phyloP scores from a whole-genome alignment of 2,329 filamentous ascomycete species.

The Fusarium pseudocircinatum region DNA sequence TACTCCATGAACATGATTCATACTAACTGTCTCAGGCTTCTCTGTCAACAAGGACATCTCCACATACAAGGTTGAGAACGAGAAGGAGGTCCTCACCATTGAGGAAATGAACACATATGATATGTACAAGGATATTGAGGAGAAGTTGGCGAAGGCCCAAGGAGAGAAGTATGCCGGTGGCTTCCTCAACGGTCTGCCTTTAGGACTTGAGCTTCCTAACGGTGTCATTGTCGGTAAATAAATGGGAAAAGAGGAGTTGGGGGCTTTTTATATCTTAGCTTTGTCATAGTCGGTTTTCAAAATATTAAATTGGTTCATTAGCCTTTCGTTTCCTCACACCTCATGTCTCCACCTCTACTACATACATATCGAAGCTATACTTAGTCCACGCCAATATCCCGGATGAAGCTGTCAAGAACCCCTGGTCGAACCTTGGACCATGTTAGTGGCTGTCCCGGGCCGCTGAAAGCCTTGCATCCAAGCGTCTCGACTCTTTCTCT shows the following conservation, averaged over 20 bases:
- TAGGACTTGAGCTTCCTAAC: slow-evolving; percentile 60
- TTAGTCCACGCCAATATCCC: not conserved
- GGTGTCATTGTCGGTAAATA: slow-evolving; percentile 52
- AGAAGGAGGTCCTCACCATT: slow-evolving; percentile 70
- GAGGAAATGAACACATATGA: slow-evolving; percentile 76
- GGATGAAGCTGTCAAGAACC: not conserved
- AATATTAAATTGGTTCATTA: not conserved
- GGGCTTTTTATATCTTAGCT: not conserved
- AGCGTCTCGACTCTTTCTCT: too few species aligned
- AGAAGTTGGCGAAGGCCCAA: slow-evolving; percentile 52
- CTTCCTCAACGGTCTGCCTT: slow-evolving; percentile 56
- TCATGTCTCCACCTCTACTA: rapidly evolving
- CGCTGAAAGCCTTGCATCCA: too few species aligned
- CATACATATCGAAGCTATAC: not conserved
- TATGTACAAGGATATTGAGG: slow-evolving; percentile 66
- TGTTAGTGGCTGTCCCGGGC: rapidly evolving
- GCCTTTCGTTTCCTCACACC: rapidly evolving
- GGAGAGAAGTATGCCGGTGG: slow-evolving; percentile 49
- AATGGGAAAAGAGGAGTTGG: not conserved
- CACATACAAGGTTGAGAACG: slow-evolving; percentile 70
- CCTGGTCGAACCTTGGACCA: not conserved
- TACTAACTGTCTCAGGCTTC: slow-evolving; percentile 57
- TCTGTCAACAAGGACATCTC: slow-evolving; percentile 66
- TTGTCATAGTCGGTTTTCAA: not conserved
- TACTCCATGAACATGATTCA: rapidly evolving